Evolutionary conservation across 768 basidiomycete genomes (phyloP).

Genomic region (Tephrocybe sp.): DNA sequence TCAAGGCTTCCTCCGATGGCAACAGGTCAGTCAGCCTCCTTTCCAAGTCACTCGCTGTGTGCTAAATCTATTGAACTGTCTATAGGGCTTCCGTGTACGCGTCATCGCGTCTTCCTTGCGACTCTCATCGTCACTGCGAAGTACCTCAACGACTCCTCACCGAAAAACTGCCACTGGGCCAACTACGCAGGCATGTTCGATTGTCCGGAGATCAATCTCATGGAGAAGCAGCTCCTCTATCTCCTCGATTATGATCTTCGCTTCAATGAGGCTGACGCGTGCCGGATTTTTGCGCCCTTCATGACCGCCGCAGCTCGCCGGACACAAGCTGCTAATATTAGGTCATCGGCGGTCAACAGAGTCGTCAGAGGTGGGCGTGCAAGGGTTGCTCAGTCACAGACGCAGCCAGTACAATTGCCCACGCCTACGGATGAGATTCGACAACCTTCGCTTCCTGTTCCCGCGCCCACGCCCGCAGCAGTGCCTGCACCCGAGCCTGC

Average conservation of each 20-base stretch:
- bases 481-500: too few species aligned
- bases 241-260: constrained; percentile 92
- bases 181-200: constrained; percentile 74
- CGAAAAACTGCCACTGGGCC: constrained; percentile 95
- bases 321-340: constrained; percentile 32
- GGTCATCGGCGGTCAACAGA: constrained; percentile 49
- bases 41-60: not conserved
- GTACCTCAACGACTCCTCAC: constrained; percentile 95
- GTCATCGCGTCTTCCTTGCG: constrained; percentile 94
- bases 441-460: constrained; percentile 35
- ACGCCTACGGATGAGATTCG: constrained; percentile 37
- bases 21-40: constrained; percentile 58
- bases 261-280: constrained; percentile 81
- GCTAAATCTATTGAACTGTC: constrained; percentile 3
- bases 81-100: constrained; percentile 80
- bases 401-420: constrained; percentile 39
- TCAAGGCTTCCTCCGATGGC: constrained; percentile 77
- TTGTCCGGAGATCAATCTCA: constrained; percentile 81
- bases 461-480: constrained; percentile 29
- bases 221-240: constrained; percentile 95
- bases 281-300: constrained; percentile 68
- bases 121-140: constrained; percentile 94
- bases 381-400: constrained; percentile 41
- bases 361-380: constrained; percentile 50
- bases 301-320: constrained; percentile 31